Evolutionary conservation across 345 rosid genomes (phyloP).

Genomic region (Acer campestre): DNA sequence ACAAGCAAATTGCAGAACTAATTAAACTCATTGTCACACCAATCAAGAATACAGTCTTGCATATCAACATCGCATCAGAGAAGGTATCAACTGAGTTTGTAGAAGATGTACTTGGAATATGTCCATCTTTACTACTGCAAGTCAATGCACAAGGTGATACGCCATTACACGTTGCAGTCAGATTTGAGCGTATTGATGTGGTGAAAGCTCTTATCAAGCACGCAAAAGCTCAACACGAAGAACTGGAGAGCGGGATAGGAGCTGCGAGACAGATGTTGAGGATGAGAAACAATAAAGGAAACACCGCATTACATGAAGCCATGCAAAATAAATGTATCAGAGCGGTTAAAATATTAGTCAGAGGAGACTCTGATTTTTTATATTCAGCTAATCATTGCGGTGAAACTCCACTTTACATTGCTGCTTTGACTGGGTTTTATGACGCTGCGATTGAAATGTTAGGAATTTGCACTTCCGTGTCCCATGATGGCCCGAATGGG

Average conservation of each 20-base stretch:
- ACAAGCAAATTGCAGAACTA: background rate
- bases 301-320: too few relatives aligned
- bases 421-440: background rate
- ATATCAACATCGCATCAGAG: background rate
- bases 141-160: background rate
- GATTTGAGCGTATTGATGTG: background rate
- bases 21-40: background rate
- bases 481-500: background rate
- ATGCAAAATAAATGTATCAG: too few relatives aligned
- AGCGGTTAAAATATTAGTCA: background rate
- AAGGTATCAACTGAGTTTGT: background rate
- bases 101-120: background rate
- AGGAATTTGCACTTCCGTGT: background rate
- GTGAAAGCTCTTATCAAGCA: background rate
- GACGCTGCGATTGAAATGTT: background rate
- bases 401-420: background rate
- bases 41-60: background rate
- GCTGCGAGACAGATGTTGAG: background rate
- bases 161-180: background rate
- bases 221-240: background rate
- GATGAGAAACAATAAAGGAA: too few relatives aligned
- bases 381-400: background rate
- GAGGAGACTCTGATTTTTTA: background rate
- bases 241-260: background rate
- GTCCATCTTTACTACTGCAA: background rate